Evolutionary conservation across 495 filamentous ascomycete genomes (phyloP).

Genomic region (Poronia punctata): DNA sequence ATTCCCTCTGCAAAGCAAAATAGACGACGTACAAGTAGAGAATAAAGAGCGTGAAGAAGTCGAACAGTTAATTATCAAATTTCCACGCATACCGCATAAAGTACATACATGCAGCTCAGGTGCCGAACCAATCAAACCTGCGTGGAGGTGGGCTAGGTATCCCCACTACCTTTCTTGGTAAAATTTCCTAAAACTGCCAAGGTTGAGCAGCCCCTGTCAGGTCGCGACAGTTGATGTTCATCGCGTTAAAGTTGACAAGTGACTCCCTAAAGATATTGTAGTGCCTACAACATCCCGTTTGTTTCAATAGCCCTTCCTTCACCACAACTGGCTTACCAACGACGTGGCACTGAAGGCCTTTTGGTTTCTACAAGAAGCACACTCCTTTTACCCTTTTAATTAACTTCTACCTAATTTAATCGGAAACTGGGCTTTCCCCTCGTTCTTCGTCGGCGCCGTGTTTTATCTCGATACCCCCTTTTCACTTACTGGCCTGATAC

Average conservation of each 20-base stretch:
- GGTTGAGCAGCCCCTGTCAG: conserved; percentile 1
- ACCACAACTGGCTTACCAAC: not conserved
- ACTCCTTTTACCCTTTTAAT: conserved; percentile 8
- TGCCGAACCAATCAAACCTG: not conserved
- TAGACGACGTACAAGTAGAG: too few species aligned
- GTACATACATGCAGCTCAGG: not conserved
- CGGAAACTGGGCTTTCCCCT: conserved; percentile 10
- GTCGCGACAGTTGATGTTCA: conserved; percentile 9
- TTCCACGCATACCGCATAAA: too few species aligned
- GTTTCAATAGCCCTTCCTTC: not conserved
- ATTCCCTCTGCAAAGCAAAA: too few species aligned
- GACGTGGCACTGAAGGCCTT: conserved; percentile 1
- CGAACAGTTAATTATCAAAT: too few species aligned
- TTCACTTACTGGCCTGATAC: conserved; percentile 6
- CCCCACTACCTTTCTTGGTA: not conserved
- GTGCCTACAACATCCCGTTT: not conserved
- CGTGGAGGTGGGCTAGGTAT: too few species aligned
- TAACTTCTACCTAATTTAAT: conserved; percentile 16
- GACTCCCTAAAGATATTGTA: not conserved
- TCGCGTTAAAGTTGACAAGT: conserved; percentile 1
- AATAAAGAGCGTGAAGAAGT: too few species aligned
- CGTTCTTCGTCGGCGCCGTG: conserved; percentile 10
- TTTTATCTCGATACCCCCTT: conserved; percentile 13
- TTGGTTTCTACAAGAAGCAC: not conserved
- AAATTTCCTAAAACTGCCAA: conserved; percentile 7